These are phyloP conservation scores for Fragaria vesca DNA, from an alignment of 306 rosid species.

Conservation along the genomic window DNA sequence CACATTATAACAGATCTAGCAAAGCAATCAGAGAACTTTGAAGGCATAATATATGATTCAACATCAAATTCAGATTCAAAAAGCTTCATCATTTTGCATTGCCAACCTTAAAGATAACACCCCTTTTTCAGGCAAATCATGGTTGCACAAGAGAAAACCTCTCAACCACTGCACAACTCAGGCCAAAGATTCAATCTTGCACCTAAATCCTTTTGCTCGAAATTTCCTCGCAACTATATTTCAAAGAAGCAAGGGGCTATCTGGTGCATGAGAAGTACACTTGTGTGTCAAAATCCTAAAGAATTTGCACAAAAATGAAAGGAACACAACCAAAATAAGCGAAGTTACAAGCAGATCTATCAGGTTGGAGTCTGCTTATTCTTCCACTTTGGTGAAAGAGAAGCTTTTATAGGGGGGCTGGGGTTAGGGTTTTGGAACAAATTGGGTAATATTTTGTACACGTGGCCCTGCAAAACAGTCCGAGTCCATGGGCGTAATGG, in stretches of 20 bases:
- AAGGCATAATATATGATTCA: slow-evolving; percentile 36
- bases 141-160: slow-evolving; percentile 14
- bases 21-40: slow-evolving; percentile 60
- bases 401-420: background rate
- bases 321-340: background rate
- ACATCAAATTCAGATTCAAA: slow-evolving; percentile 35
- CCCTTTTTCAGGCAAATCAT: slow-evolving; percentile 12
- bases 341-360: background rate
- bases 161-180: slow-evolving; percentile 9
- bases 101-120: slow-evolving; percentile 1
- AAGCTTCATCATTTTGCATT: slow-evolving; percentile 34
- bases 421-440: slow-evolving; percentile 20
- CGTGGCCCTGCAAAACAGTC: background rate
- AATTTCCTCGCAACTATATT: slow-evolving; percentile 38
- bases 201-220: slow-evolving; percentile 42
- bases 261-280: slow-evolving; percentile 29
- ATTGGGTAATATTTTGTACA: slow-evolving; percentile 1
- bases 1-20: background rate
- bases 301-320: too few species aligned
- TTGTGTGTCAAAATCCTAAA: background rate
- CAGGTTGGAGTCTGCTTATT: background rate
- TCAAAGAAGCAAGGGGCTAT: slow-evolving; percentile 48
- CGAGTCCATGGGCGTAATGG: background rate
- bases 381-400: background rate
- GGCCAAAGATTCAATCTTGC: slow-evolving; percentile 40